Evolutionary conservation across 352 stramenopile species (phyloP), one percentile per base, ranked within the genome.

Genomic region (Lagenidium sp.): DNA sequence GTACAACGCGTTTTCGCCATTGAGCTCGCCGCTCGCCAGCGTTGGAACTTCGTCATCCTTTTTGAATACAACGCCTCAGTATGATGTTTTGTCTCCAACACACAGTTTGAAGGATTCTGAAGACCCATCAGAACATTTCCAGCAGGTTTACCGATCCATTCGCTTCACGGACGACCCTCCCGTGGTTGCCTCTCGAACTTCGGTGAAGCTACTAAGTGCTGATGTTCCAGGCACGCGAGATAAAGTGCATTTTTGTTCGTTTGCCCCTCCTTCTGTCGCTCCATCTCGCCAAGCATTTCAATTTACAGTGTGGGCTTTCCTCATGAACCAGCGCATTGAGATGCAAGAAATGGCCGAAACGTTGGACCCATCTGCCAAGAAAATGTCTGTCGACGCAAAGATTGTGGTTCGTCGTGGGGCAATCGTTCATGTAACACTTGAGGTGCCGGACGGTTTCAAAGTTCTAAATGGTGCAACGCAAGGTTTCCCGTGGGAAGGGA

Each of bases 181-280:
- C 13, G 44, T 55, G 1, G 26, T 53, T 30, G 56, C 40, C 37
- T 59, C 22, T 15, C 26, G 28, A 19, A 25, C 28, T 0, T 59
- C 56, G 25, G 40, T 39, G n/a, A 15, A 32, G 36, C 58, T 21
- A 53, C 54, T 2, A 65, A 73, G 34, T 13, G 63, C 67, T 47
- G 53, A 65, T 19, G 65, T 75, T 0, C 45, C 65, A 36, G 68
- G 65, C 3, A 44, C 47, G 18, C 66, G 74, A 10, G 79, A 91
- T 48, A 76, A 77, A 7, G 79, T 91, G 3, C 78, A 86, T 41
- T 91, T 91, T 26, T 81, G 65, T 44, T 69, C 76, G 13, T 91
- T 82, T 50, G 75, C 76, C 1, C 76, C 79, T 10, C 66, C 73
- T 1, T 68, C 59, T 22, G 67, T 91, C 1, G 65, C 49, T 16